These are phyloP conservation scores for Psophocarpus tetragonolobus DNA, from an alignment of 306 rosid species.

Conservation along the genomic window DNA sequence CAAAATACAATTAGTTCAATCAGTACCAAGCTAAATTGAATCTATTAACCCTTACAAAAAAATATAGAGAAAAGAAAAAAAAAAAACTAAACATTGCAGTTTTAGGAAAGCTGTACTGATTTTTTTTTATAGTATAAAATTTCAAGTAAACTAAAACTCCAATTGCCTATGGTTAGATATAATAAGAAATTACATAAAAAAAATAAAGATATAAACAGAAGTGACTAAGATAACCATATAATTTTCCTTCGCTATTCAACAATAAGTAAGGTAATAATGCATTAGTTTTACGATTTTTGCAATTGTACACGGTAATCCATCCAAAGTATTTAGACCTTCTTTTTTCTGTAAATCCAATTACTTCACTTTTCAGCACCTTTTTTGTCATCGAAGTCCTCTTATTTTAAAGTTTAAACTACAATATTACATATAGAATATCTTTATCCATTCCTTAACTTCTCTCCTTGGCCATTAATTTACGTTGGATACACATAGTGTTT, in stretches of 20 bases:
- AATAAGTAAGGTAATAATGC: background rate
- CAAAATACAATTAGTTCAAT: slow-evolving; percentile 3
- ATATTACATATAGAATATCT: background rate
- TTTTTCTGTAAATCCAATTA: background rate
- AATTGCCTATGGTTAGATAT: background rate
- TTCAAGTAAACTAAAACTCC: background rate
- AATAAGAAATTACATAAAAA: too few relatives aligned
- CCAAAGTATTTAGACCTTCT: background rate
- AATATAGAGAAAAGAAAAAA: background rate
- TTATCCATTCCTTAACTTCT: background rate
- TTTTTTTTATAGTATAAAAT: background rate
- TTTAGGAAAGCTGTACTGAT: background rate
- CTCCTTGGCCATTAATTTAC: background rate
- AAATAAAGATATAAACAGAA: background rate
- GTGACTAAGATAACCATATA: background rate
- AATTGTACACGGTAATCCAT: background rate
- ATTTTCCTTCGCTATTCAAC: background rate
- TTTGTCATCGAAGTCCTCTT: background rate
- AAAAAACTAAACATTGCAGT: background rate
- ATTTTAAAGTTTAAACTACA: slow-evolving; percentile 7
- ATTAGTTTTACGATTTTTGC: background rate
- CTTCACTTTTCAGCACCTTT: background rate
- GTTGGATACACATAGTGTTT: background rate
- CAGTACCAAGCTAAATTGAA: background rate
- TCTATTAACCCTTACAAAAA: background rate